phyloP scores from a whole-genome alignment of 371 early-diverging fungal genomes.

The Mucor indicus region DNA sequence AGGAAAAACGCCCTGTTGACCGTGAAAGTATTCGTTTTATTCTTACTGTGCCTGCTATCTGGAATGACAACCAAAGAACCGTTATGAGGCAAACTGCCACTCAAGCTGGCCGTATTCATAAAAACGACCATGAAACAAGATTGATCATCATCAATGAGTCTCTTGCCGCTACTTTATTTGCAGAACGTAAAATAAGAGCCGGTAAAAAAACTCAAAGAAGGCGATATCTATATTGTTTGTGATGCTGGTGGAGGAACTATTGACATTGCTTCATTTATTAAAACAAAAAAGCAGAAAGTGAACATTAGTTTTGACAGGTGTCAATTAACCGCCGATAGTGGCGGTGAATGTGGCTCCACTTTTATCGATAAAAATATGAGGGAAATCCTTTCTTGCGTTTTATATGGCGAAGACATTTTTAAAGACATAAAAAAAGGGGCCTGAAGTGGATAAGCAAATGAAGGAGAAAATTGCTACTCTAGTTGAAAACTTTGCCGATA shows the following conservation, averaged over 20 bases:
- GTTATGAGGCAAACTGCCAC: slow-evolving; percentile 39
- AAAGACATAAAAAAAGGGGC: not conserved
- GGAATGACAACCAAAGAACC: slow-evolving; percentile 41
- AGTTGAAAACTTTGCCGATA: too few species aligned
- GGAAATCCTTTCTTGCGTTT: not conserved
- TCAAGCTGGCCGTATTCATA: slow-evolving; percentile 35
- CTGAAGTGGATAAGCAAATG: not conserved
- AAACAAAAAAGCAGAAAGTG: not conserved
- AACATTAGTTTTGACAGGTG: slow-evolving; percentile 8
- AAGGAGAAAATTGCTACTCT: not conserved
- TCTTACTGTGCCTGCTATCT: slow-evolving; percentile 45
- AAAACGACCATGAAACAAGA: slow-evolving; percentile 35
- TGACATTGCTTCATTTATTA: slow-evolving; percentile 24
- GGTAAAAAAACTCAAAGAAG: not conserved
- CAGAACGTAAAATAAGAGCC: slow-evolving; percentile 23
- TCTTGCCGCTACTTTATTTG: slow-evolving; percentile 42
- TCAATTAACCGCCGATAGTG: slow-evolving; percentile 7
- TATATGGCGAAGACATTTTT: too few species aligned
- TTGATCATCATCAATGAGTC: slow-evolving; percentile 41
- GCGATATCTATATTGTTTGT: slow-evolving; percentile 2
- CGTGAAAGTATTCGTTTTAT: slow-evolving; percentile 7
- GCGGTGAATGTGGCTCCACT: slow-evolving; percentile 12
- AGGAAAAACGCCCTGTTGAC: too few species aligned
- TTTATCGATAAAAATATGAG: slow-evolving; percentile 14
- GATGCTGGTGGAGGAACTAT: slow-evolving; percentile 38